Percentiles rank a stretch among this genome's conserved stretches.
phyloP scores from a whole-genome alignment of 768 basidiomycete species.

The Mycena venus region DNA sequence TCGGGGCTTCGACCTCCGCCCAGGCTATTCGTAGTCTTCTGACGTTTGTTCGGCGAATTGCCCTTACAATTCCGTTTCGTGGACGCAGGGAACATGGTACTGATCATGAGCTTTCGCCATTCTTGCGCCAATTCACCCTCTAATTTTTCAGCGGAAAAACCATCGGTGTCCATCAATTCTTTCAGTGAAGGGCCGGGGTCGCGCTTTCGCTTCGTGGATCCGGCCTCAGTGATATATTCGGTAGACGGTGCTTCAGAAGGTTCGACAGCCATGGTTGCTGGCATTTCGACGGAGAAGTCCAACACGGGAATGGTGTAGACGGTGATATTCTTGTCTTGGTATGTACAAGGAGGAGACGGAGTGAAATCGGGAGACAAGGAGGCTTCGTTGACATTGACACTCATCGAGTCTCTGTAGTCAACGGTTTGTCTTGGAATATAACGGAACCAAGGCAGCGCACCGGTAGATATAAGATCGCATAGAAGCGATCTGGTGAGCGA shows the following conservation, averaged over 20 bases:
- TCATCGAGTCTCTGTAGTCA: slow-evolving; percentile 53
- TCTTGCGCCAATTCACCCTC: slow-evolving; percentile 62
- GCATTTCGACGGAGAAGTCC: slow-evolving; percentile 7
- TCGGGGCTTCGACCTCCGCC: slow-evolving; percentile 19
- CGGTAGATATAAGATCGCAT: slow-evolving; percentile 67
- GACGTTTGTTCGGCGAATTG: slow-evolving; percentile 24
- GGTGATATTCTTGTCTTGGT: slow-evolving; percentile 62
- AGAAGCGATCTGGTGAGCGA: slow-evolving; percentile 67
- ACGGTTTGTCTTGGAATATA: not conserved
- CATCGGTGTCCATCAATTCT: slow-evolving; percentile 34
- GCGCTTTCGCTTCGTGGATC: slow-evolving; percentile 33
- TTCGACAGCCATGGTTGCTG: not conserved
- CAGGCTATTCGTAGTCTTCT: not conserved
- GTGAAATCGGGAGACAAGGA: slow-evolving; percentile 32
- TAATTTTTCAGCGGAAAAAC: slow-evolving; percentile 53
- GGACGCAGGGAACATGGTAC: slow-evolving; percentile 73
- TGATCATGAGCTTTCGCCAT: slow-evolving; percentile 66
- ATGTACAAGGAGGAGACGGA: slow-evolving; percentile 47
- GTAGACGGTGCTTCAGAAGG: not conserved
- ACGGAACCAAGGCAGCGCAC: slow-evolving; percentile 46
- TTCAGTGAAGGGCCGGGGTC: slow-evolving; percentile 26
- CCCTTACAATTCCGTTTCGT: slow-evolving; percentile 20
- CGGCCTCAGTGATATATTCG: not conserved
- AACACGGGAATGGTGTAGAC: slow-evolving; percentile 63
- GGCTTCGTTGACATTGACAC: slow-evolving; percentile 54